Evolutionary conservation across 2,329 filamentous ascomycete genomes (phyloP), one percentile per base, ranked within the genome.

Genomic region (Alternaria viburni): DNA sequence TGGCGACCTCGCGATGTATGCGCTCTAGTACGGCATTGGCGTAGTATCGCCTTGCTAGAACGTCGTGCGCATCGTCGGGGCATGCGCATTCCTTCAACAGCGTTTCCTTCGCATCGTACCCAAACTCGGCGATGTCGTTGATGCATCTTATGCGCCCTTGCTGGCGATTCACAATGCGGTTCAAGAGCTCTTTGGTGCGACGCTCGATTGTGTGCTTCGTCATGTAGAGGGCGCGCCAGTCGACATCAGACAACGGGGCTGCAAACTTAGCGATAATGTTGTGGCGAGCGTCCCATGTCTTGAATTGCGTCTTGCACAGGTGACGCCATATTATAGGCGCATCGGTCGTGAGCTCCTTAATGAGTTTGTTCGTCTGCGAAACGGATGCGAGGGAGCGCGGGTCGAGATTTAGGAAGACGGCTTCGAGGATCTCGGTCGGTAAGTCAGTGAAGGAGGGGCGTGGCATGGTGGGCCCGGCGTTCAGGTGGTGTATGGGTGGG

Each of bases 21-120:
- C 90, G 91, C 69, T 91, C 90, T 47, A 98, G 84, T 3, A 92
- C 86, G 3, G 89, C 87, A 74, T 88, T 89, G 57, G 91, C 90
- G 78, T 93, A 93, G 78, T 93, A 88, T 81, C 90, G 89, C 77
- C 92, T 87, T 13, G 95, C 92, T 72, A 99, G 81, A 57, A 91
- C 88, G 81, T 97, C 93, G 13, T 91, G 87, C 5, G 82, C 84
- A 44, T 87, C 84, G 12, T 90, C 86, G 15, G 85, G 82, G 32
- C 86, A 84, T 11, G 83, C 83, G 64, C 86, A 88, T 75, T 97
- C 89, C 59, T 86, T 83, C 64, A 93, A 74, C 52, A 98, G 85
- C 58, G 89, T 90, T 77, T 97, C 94, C 78, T 97, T 97, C 49
- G 91, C 92, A 82, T 98, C 93, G 74, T 94, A 95, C 1, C 93